Base-by-base conservation (phyloP, 176 grass and related monocot species). In the Carex kokanica region DNA sequence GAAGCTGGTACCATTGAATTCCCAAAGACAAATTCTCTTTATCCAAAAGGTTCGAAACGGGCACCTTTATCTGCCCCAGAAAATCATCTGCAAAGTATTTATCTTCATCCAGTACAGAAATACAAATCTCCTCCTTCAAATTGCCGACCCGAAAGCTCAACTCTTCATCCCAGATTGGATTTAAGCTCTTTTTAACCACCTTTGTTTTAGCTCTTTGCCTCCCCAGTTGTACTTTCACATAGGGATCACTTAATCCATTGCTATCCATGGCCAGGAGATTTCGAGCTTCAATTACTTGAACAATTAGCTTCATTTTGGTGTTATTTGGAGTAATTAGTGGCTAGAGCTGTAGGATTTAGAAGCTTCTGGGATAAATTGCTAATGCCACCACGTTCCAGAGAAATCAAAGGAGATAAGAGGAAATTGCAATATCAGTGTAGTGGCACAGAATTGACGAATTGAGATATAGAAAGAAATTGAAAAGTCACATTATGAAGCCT, bases 21-120 rank as follows among this genome's bases (percentile, higher is more conserved):
- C 89, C 91, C 1, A 95, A 91, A 62, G 93, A 86, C 2, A 83
- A 83, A 72, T 90, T 90, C 17, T 93, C 91, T 8, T 93, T 88
- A 78, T 99, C 93, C 45, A 99, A 90, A 52, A 99, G 89, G 2
- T 16, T 78, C 3, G 88, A 85, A 78, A 95, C 86, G 14, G 91
- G 93, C 79, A 99, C 86, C 87, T 82, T 93, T 54, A 99, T 85
- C 93, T 92, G 96, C 2, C 96, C 93, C 16, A 99, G 62, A 70
- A 92, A 86, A 88, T 99, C 96, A 83, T 95, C 96, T 23, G 89
- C 27, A 68, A 99, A 99, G 83, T 93, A 95, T 27, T 84, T 88
- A 79, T 99, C 96, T 86, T 99, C 93, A 73, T 95, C 88, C 51
- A 95, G 81, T 31, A 99, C 85, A 81, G 29, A 56, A 38, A 99